Evolutionary conservation across 352 stramenopile genomes (phyloP).

Genomic region (Aphanomyces astaci): DNA sequence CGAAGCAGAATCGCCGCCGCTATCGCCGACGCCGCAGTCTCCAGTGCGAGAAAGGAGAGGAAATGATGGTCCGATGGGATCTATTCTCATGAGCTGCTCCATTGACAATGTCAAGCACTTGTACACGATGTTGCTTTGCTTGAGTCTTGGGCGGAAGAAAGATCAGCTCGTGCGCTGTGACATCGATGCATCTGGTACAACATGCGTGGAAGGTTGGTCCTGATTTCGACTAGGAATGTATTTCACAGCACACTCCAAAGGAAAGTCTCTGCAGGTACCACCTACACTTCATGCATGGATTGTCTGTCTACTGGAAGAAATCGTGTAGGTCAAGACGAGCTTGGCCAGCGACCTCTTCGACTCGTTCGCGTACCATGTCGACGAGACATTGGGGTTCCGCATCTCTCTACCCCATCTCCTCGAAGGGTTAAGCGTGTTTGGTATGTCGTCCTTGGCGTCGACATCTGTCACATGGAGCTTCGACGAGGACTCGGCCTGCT

Average conservation of each 20-base stretch:
- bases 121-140: conserved; percentile 58
- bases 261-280: conserved; percentile 61
- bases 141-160: conserved; percentile 51
- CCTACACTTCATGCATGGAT: not conserved
- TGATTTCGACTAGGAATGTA: not conserved
- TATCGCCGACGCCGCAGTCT: not conserved
- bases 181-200: conserved; percentile 39
- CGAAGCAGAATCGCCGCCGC: not conserved
- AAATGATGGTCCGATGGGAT: not conserved
- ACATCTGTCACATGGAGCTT: conserved; percentile 73
- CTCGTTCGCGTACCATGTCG: conserved; percentile 41
- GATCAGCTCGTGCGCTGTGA: conserved; percentile 75
- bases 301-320: too few relatives aligned
- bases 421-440: conserved; percentile 79
- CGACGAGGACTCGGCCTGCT: conserved; percentile 30
- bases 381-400: conserved; percentile 49
- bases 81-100: conserved; percentile 18
- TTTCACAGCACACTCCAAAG: conserved; percentile 73
- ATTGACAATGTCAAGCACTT: conserved; percentile 56
- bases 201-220: not conserved
- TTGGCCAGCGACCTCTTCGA: conserved; percentile 71
- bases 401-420: conserved; percentile 63
- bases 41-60: not conserved
- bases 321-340: conserved; percentile 59
- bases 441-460: conserved; percentile 45